Evolutionary conservation across 2,329 filamentous ascomycete genomes (phyloP).

Genomic region (Macrophomina tecta): DNA sequence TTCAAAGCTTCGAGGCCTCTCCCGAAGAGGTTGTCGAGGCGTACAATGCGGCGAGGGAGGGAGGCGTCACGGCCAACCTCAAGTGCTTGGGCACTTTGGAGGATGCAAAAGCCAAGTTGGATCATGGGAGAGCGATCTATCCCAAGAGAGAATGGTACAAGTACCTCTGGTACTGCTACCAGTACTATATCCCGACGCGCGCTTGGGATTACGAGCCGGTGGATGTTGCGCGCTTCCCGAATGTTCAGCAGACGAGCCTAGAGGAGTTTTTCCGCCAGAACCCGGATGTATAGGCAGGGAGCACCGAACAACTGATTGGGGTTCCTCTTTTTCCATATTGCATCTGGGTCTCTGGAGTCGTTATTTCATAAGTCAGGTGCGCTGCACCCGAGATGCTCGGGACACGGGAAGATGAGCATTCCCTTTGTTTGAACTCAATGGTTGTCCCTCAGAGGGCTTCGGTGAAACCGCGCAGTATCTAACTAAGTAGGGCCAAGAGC

Average conservation of each 20-base stretch:
- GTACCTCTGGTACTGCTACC: neutral
- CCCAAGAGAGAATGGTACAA: neutral
- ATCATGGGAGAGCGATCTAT: neutral
- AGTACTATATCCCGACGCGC: neutral
- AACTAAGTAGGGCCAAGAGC: too few species aligned
- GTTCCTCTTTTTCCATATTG: too few species aligned
- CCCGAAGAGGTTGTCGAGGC: neutral
- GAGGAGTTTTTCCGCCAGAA: conserved; percentile 2
- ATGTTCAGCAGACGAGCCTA: neutral
- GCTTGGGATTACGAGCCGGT: neutral
- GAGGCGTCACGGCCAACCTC: neutral
- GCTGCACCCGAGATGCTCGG: too few species aligned
- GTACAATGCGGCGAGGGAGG: neutral
- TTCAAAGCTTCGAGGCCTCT: neutral
- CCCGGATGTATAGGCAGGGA: neutral
- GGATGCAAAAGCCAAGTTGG: neutral
- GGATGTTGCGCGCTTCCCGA: neutral
- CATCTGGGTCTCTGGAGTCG: too few species aligned
- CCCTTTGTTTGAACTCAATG: too few species aligned
- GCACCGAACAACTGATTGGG: too few species aligned
- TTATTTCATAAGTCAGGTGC: too few species aligned
- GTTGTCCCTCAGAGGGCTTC: too few species aligned
- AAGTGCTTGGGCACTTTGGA: neutral
- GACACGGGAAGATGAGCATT: too few species aligned
- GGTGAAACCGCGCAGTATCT: too few species aligned